These are phyloP conservation scores for Backusella parvicylindrica DNA, from an alignment of 192 early-diverging fungal genomes.

Conservation along the genomic window DNA sequence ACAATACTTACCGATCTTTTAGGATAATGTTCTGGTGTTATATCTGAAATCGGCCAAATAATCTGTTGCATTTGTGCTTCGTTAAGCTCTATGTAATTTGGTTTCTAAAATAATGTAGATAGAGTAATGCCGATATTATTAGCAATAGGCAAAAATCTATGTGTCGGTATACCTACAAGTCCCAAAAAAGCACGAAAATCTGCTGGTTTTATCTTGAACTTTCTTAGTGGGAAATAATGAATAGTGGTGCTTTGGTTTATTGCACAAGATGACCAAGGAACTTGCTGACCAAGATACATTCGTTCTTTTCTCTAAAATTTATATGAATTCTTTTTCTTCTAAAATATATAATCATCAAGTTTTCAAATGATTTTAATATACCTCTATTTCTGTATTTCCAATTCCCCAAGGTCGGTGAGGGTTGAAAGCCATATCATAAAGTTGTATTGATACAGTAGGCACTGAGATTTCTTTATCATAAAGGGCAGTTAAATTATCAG, in stretches of 20 bases:
- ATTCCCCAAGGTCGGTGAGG: neutral
- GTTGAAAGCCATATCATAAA: slow-evolving; percentile 12
- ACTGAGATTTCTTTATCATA: neutral
- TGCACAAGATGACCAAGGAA: neutral
- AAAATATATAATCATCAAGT: neutral
- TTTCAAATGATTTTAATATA: neutral
- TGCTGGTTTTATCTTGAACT: neutral
- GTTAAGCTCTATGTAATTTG: neutral
- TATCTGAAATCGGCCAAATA: neutral
- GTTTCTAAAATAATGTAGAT: neutral
- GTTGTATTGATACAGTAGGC: slow-evolving; percentile 2
- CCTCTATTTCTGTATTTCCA: neutral
- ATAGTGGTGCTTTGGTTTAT: neutral
- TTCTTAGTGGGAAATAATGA: neutral
- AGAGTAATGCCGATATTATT: too few relatives aligned
- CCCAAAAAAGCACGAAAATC: neutral
- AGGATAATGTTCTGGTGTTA: neutral
- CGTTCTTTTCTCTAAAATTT: neutral
- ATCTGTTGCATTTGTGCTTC: neutral
- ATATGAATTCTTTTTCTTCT: neutral
- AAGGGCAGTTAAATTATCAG: neutral
- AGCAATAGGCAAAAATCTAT: neutral
- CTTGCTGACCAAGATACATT: neutral
- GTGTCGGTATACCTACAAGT: neutral
- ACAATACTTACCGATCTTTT: neutral